Evolutionary conservation across 208 protist species (phyloP).

Genomic region (Leishmania braziliensis): DNA sequence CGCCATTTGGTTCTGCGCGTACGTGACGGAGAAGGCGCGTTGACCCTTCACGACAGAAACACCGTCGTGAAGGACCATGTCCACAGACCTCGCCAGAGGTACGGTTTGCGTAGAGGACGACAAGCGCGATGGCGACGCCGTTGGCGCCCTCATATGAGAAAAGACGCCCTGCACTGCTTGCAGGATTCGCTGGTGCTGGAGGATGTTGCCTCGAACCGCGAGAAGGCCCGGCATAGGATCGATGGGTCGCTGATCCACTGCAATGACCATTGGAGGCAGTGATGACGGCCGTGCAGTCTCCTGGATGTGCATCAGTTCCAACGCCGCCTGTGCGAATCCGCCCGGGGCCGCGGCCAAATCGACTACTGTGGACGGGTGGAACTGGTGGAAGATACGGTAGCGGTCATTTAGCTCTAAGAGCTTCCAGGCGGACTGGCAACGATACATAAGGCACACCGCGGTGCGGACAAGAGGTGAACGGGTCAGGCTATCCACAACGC

Average conservation of each 20-base stretch:
- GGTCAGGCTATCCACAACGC: not conserved
- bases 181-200: conserved; percentile 39
- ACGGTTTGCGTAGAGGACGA: not conserved
- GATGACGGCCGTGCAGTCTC: not conserved
- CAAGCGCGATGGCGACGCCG: not conserved
- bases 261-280: conserved; percentile 48
- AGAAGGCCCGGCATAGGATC: conserved; percentile 43
- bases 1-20: conserved; percentile 82
- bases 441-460: conserved; percentile 21
- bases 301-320: conserved; percentile 49
- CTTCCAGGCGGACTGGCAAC: conserved; percentile 70
- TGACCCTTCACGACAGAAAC: conserved; percentile 72
- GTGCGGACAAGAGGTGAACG: not conserved
- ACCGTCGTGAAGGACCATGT: conserved; percentile 71
- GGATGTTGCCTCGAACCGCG: conserved; percentile 48
- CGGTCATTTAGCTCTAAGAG: conserved; percentile 60
- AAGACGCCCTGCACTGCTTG: conserved; percentile 12
- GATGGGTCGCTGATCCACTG: conserved; percentile 60
- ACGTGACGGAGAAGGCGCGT: conserved; percentile 65
- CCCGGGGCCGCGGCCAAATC: conserved; percentile 78
- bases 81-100: conserved; percentile 24
- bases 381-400: conserved; percentile 43
- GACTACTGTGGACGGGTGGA: conserved; percentile 42
- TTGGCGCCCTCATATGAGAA: not conserved
- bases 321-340: conserved; percentile 69